Evolutionary conservation across 768 basidiomycete species (phyloP), one percentile per base, ranked within the genome.

Genomic region (Neoboletus subvelutipes): DNA sequence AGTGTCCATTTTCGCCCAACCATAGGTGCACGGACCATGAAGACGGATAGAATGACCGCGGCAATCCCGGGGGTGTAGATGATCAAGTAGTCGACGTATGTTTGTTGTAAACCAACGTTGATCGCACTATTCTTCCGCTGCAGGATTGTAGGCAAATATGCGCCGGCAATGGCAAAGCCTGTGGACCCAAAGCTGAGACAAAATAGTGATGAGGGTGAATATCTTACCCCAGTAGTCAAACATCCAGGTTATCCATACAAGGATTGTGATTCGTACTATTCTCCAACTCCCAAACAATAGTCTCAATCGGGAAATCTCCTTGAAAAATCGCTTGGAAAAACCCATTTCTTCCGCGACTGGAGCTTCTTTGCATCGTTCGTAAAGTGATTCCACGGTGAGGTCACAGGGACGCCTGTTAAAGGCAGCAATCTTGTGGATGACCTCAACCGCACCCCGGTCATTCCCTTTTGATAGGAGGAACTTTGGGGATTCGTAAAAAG

Each of bases 1-100:
- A 63, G 51, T 9, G 61, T 63, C 61, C 54, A 63, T 45, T 63
- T 63, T 28, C 57, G 47, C 29, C 62, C 62, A 29, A 64, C 34
- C 12, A 34, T n/a, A 4, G 63, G 58, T 5, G 54, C 39, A 17
- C 62, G 62, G 24, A 64, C 51, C 54, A 64, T 43, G 6, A 64
- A 26, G 13, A 64, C 31, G 8, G 50, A 39, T 10, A 63, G 24
- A 13, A 46, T 11, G n/a, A 40, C 43, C 0, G 50, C 62, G 8
- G 4, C 45, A 18, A 64, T 24, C 6, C 57, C 61, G 0, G 63
- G 61, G 12, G 42, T 28, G 17, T 50, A 55, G 17, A 53, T 17
- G 42, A 53, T 55, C 13, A 63, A 20, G 34, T 63, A 63, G 37
- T 63, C 60, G 17, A 55, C 18, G 18, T 45, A 63, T 13, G 57